Conservation (phyloP, 1,284 basidiomycete species). For the Boletellus dicymbophilus region DNA sequence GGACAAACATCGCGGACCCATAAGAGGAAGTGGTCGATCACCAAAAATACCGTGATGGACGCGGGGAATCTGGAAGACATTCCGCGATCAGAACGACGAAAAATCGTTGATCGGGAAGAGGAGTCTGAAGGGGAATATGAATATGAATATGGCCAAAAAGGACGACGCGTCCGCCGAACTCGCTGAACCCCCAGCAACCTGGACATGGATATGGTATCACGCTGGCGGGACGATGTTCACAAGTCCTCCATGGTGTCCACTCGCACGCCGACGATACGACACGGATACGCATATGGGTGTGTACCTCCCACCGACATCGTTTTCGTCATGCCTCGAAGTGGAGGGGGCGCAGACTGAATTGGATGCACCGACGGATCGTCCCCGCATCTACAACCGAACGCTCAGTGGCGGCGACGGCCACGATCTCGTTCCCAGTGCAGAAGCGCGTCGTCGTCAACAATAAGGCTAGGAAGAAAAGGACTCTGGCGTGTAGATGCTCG, state of each 20-base stretch:
- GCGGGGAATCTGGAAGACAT: slow-evolving; percentile 6
- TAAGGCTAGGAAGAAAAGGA: no score
- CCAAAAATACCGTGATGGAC: neutral
- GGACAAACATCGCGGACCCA: neutral
- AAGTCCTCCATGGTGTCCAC: neutral
- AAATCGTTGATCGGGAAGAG: slow-evolving; percentile 10
- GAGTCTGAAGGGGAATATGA: neutral
- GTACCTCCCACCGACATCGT: neutral
- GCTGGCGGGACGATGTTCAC: neutral
- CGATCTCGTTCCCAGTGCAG: slow-evolving; percentile 25
- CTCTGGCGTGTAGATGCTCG: no score
- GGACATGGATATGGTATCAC: no score
- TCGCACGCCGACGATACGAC: neutral
- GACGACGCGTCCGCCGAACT: neutral
- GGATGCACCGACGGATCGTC: neutral
- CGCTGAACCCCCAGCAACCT: neutral
- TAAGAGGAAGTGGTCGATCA: neutral
- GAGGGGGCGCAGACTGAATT: no score
- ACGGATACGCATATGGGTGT: neutral
- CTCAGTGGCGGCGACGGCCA: slow-evolving; percentile 6
- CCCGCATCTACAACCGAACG: neutral
- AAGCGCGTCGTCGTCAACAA: slow-evolving; percentile 17
- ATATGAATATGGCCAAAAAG: neutral
- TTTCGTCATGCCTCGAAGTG: neutral
- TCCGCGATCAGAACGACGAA: slow-evolving; percentile 15